Evolutionary conservation across 768 basidiomycete species (phyloP).

Genomic region (Lenzites betulinus): DNA sequence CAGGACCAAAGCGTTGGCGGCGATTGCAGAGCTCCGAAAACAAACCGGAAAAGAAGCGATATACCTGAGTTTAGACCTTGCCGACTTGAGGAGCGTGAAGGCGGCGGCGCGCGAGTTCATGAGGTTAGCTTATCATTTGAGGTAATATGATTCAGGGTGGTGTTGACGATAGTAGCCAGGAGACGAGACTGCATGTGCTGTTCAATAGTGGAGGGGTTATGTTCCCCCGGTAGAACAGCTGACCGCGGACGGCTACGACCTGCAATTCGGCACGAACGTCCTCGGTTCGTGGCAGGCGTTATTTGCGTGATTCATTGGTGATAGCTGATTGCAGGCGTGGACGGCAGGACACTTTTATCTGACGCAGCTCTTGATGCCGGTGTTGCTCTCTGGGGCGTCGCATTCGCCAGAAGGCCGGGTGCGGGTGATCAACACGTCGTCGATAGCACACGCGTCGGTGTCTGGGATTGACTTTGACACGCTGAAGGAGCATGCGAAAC

Average conservation of each 20-base stretch:
- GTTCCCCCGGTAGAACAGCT: constrained; percentile 39
- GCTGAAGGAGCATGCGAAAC: constrained; percentile 27
- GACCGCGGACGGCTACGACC: constrained; percentile 53
- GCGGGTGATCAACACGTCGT: constrained; percentile 51
- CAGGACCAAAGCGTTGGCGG: constrained; percentile 42
- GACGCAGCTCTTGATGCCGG: constrained; percentile 51
- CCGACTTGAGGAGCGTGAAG: constrained; percentile 39
- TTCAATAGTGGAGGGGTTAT: constrained; percentile 58
- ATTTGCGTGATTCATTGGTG: neutral
- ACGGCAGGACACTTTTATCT: constrained; percentile 60
- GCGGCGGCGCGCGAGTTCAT: constrained; percentile 40
- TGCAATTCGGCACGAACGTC: constrained; percentile 61
- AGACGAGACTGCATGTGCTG: constrained; percentile 47
- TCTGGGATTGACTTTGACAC: constrained; percentile 42
- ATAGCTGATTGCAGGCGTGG: neutral
- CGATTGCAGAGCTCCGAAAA: constrained; percentile 52
- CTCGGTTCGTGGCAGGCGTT: constrained; percentile 37
- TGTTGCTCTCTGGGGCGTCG: constrained; percentile 41
- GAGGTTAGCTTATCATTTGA: constrained; percentile 24
- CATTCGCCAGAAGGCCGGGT: constrained; percentile 39
- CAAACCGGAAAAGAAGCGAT: constrained; percentile 42
- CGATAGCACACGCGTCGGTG: constrained; percentile 37
- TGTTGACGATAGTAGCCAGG: constrained; percentile 37
- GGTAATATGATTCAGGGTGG: constrained; percentile 19
- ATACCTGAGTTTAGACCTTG: constrained; percentile 46